Evolutionary conservation across 139 green algal species (phyloP), one percentile per base, ranked within the genome.

Genomic region (Chlamydomonas eustigma): DNA sequence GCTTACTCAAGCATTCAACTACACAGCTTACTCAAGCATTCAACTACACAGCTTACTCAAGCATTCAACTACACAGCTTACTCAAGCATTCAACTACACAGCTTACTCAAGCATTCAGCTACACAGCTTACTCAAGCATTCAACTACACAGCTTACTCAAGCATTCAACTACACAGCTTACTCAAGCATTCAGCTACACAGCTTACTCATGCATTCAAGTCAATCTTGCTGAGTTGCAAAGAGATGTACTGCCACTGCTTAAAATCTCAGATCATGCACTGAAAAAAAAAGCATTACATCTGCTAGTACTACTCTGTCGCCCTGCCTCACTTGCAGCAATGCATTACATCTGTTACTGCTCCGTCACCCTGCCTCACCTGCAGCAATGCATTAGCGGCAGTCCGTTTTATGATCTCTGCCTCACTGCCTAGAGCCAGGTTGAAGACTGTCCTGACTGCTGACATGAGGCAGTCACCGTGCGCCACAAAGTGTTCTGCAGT

Each of bases 401-500:
- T 94, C 39, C 86, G 85, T 76, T 93, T 90, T 72, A 94, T 92
- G 72, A 76, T 76, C 18, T 86, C 75, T 24, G 89, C 89, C 32
- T 92, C 88, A 24, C 73, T 83, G 52, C 85, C 88, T 8, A 97
- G 84, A n/a, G 92, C 91, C 4, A 96, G 76, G 80, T 96, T 96
- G 85, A 97, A 97, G 0, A 94, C 90, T 0, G 87, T 87, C 22
- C 92, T 83, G 12, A 97, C 85, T 1, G 88, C 89, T 2, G 87
- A 73, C 78, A 97, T 90, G 35, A 97, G 87, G 68, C 80, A 85
- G 78, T 97, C 92, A 1, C 93, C 93, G 70, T 97, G 92, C 22
- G 88, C 81, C 1, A 94, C 76, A 64, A 97, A 97, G 78, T 96
- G 91, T 83, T 97, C 93, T 3, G 93, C 91, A 6, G 91, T 97